Conservation (phyloP, 805 yeast species). For the Komagataella phaffii region DNA sequence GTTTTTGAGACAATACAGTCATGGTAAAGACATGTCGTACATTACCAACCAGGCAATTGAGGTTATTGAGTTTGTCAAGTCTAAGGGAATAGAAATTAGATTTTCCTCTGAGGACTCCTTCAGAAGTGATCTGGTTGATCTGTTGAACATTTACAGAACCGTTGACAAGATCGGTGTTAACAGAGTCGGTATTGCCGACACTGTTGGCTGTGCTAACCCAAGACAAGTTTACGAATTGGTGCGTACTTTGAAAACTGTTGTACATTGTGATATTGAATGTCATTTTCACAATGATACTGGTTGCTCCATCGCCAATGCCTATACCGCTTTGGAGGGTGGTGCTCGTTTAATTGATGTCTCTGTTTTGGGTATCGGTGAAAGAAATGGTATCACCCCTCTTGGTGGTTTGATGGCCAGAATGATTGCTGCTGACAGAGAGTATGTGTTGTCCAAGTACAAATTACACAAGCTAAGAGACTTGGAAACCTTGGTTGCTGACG, state of each 20-base stretch:
- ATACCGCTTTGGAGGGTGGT: slow-evolving; percentile 96
- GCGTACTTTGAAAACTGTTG: slow-evolving; percentile 85
- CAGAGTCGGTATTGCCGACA: slow-evolving; percentile 98
- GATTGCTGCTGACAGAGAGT: slow-evolving; percentile 97
- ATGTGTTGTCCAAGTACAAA: slow-evolving; percentile 88
- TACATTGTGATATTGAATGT: slow-evolving; percentile 93
- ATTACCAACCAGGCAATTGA: slow-evolving; percentile 93
- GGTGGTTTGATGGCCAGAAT: slow-evolving; percentile 99
- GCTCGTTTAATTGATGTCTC: slow-evolving; percentile 91
- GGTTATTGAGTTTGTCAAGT: slow-evolving; percentile 93
- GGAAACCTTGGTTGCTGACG: slow-evolving; percentile 93
- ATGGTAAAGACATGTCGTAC: slow-evolving; percentile 97
- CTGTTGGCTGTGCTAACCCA: slow-evolving; percentile 98
- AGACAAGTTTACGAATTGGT: slow-evolving; percentile 96
- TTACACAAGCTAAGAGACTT: slow-evolving; percentile 90
- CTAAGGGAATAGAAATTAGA: slow-evolving; percentile 93
- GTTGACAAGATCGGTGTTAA: slow-evolving; percentile 96
- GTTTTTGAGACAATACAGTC: slow-evolving; percentile 86
- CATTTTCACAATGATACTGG: slow-evolving; percentile 99
- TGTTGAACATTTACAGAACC: slow-evolving; percentile 89
- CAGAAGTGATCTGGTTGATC: slow-evolving; percentile 91
- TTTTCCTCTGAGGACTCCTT: slow-evolving; percentile 95
- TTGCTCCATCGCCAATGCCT: slow-evolving; percentile 97
- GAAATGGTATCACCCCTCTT: slow-evolving; percentile 95
- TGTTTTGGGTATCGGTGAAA: slow-evolving; percentile 95